Conservation (phyloP, 2,329 filamentous ascomycete species). For the Nemania serpens region DNA sequence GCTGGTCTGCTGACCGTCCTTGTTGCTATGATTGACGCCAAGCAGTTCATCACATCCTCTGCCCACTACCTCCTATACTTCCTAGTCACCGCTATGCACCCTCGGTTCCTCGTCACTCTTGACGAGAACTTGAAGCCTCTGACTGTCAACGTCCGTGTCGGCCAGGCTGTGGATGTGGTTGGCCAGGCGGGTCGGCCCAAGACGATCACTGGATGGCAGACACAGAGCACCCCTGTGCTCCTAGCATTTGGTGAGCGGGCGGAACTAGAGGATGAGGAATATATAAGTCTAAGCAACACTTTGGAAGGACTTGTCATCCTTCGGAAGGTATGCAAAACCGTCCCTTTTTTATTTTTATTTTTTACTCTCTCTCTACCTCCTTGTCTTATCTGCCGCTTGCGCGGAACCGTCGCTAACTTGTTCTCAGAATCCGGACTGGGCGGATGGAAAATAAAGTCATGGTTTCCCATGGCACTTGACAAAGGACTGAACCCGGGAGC, state of each 20-base stretch:
- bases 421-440: constrained; percentile 59
- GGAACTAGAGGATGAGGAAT: constrained; percentile 97
- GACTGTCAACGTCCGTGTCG: constrained; percentile 94
- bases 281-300: constrained; percentile 87
- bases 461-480: background rate
- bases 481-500: background rate
- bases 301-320: constrained; percentile 95
- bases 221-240: constrained; percentile 96
- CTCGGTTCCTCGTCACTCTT: constrained; percentile 92
- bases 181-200: constrained; percentile 96
- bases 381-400: background rate
- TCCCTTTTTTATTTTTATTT: background rate
- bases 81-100: constrained; percentile 94
- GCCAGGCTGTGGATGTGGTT: constrained; percentile 97
- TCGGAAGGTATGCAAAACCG: constrained; percentile 74
- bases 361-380: too few species aligned
- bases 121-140: constrained; percentile 93
- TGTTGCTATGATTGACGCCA: constrained; percentile 92
- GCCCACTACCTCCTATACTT: constrained; percentile 96
- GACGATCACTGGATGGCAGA: constrained; percentile 99
- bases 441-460: constrained; percentile 50
- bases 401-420: constrained; percentile 13
- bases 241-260: constrained; percentile 94
- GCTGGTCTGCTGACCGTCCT: constrained; percentile 89
- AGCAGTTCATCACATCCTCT: constrained; percentile 72